Evolutionary conservation across 352 stramenopile genomes (phyloP).

Genomic region (Phytopythium delawarense): DNA sequence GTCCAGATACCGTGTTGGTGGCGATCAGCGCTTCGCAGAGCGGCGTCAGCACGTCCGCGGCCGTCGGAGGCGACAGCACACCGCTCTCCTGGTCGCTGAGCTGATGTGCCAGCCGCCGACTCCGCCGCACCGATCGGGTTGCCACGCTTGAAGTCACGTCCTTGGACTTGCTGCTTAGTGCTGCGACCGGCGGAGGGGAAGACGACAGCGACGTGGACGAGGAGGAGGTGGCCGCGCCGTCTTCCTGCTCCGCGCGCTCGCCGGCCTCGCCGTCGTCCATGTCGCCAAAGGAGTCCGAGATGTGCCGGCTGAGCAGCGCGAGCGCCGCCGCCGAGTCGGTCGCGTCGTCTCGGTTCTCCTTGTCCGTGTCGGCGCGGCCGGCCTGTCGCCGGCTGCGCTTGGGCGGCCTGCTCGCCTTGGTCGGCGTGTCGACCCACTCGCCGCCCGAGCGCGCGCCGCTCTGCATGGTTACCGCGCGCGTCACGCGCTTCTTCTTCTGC

Average conservation of each 20-base stretch:
- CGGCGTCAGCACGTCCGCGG: constrained; percentile 20
- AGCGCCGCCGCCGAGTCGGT: not conserved
- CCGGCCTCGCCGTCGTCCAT: not conserved
- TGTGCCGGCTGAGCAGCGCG: constrained; percentile 1
- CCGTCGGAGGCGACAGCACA: not conserved
- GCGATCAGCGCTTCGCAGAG: constrained; percentile 29
- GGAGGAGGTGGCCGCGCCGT: not conserved
- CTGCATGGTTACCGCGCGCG: constrained; percentile 19
- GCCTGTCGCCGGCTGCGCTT: constrained; percentile 29
- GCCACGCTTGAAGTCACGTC: not conserved
- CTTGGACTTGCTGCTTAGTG: not conserved
- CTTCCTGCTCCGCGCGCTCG: not conserved
- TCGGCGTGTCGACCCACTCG: constrained; percentile 38
- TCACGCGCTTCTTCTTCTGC: constrained; percentile 41
- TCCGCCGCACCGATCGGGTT: constrained; percentile 13
- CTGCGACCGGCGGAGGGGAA: not conserved
- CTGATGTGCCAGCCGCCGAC: constrained; percentile 18
- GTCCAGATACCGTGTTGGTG: constrained; percentile 37
- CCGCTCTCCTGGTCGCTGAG: constrained; percentile 8
- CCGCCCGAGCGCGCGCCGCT: constrained; percentile 28
- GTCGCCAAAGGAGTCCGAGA: constrained; percentile 9
- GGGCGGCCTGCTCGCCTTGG: constrained; percentile 26
- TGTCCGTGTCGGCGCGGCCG: constrained; percentile 1
- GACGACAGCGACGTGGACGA: not conserved
- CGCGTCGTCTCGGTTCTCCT: constrained; percentile 8